Percentiles rank a stretch among this genome's conserved stretches.
These are phyloP conservation scores for Kickxella alabastrina DNA, from an alignment of 192 early-diverging fungal genomes.

Conservation along the genomic window DNA sequence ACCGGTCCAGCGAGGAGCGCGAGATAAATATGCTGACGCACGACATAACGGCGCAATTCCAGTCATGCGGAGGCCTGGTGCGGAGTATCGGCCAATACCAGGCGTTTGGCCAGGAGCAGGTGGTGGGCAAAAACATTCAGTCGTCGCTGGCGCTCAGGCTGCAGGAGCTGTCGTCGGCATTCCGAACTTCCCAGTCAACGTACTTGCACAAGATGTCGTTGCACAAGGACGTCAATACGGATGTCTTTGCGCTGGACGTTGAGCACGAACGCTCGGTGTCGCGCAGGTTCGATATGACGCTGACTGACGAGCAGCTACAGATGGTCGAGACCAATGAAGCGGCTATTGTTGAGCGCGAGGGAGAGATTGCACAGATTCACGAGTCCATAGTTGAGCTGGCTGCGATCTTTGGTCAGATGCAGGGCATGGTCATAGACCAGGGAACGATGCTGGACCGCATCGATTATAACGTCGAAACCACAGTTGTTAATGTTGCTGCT, in stretches of 20 bases:
- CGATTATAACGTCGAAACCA: constrained; percentile 94
- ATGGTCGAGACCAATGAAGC: constrained; percentile 73
- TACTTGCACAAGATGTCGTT: constrained; percentile 71
- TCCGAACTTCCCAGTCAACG: constrained; percentile 80
- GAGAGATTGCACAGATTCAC: constrained; percentile 89
- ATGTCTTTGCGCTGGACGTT: constrained; percentile 40
- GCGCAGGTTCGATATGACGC: constrained; percentile 51
- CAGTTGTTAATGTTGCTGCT: constrained; percentile 69
- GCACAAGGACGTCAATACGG: constrained; percentile 44
- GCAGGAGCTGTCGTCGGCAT: constrained; percentile 76
- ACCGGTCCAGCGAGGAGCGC: constrained; percentile 70
- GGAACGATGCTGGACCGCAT: constrained; percentile 95
- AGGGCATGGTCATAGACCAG: constrained; percentile 96
- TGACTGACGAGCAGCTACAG: constrained; percentile 83
- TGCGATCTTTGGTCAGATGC: constrained; percentile 88
- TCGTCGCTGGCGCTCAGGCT: constrained; percentile 82
- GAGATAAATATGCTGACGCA: constrained; percentile 80
- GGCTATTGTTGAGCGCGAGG: constrained; percentile 77
- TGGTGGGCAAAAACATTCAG: constrained; percentile 82
- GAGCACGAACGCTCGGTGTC: constrained; percentile 40
- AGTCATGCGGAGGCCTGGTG: constrained; percentile 72
- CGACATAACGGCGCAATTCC: constrained; percentile 88
- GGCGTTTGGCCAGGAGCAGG: constrained; percentile 57
- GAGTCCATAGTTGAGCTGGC: constrained; percentile 86
- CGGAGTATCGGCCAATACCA: constrained; percentile 63